phyloP scores from a whole-genome alignment of 2,329 filamentous ascomycete species.

The Fusarium fujikuroi region DNA sequence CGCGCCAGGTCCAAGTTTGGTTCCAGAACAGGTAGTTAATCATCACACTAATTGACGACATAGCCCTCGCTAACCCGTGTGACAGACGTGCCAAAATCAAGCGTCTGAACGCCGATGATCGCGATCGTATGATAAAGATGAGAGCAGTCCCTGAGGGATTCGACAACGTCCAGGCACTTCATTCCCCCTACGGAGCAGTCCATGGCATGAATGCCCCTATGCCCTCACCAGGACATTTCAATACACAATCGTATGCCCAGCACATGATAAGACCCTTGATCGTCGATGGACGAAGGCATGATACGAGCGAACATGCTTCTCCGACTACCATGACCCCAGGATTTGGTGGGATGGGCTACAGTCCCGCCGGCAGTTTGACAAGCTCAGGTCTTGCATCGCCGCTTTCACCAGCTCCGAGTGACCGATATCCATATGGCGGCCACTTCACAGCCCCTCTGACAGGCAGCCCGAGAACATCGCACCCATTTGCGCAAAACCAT shows the following conservation, averaged over 20 bases:
- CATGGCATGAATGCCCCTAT: slow-evolving; percentile 62
- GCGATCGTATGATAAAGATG: slow-evolving; percentile 78
- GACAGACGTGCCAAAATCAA: slow-evolving; percentile 76
- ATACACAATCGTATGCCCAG: slow-evolving; percentile 62
- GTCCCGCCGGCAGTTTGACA: slow-evolving; percentile 61
- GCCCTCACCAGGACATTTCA: slow-evolving; percentile 61
- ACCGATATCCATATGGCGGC: slow-evolving; percentile 64
- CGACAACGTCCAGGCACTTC: slow-evolving; percentile 75
- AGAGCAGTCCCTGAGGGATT: slow-evolving; percentile 76
- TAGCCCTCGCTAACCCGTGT: slow-evolving; percentile 22
- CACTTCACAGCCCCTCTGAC: slow-evolving; percentile 61
- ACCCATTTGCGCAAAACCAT: slow-evolving; percentile 63
- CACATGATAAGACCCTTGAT: slow-evolving; percentile 75
- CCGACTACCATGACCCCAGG: slow-evolving; percentile 74
- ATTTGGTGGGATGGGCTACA: slow-evolving; percentile 74
- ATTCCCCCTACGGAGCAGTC: slow-evolving; percentile 73
- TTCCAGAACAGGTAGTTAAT: slow-evolving; percentile 97
- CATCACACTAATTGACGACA: neutral
- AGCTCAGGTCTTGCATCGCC: slow-evolving; percentile 67
- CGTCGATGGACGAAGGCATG: slow-evolving; percentile 73
- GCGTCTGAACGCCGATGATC: slow-evolving; percentile 74
- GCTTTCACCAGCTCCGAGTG: slow-evolving; percentile 63
- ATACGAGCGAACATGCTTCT: slow-evolving; percentile 74
- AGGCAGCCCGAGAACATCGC: slow-evolving; percentile 60
- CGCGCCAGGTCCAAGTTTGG: slow-evolving; percentile 96